These are phyloP conservation scores for Caryopteris hybrid DNA, from an alignment of 305 asterid species.

Conservation along the genomic window DNA sequence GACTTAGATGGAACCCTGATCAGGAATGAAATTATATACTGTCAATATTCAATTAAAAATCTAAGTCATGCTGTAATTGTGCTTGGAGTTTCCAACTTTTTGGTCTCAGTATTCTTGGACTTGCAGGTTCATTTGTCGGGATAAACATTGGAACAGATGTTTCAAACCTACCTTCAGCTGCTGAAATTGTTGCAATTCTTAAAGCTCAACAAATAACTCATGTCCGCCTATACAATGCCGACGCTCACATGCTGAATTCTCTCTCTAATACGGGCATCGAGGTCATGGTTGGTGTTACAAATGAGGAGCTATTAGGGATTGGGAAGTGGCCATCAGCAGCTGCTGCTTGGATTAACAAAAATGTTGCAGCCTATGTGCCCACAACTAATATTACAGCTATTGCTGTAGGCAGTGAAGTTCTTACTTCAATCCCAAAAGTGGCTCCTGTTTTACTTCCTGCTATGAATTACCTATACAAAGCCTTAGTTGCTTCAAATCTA, in stretches of 20 bases:
- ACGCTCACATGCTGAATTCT: slow-evolving; percentile 72
- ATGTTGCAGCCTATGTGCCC: slow-evolving; percentile 66
- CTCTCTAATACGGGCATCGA: slow-evolving; percentile 69
- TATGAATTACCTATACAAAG: slow-evolving; percentile 70
- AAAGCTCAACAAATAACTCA: slow-evolving; percentile 69
- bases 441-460: slow-evolving; percentile 69
- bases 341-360: slow-evolving; percentile 74
- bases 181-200: slow-evolving; percentile 64
- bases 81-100: neutral
- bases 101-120: neutral
- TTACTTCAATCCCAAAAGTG: slow-evolving; percentile 63
- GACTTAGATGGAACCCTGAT: neutral
- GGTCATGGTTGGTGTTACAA: slow-evolving; percentile 74
- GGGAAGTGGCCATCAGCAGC: slow-evolving; percentile 73
- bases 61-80: neutral
- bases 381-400: slow-evolving; percentile 77
- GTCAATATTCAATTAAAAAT: neutral
- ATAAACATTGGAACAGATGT: slow-evolving; percentile 69
- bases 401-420: slow-evolving; percentile 89
- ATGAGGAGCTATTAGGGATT: slow-evolving; percentile 61
- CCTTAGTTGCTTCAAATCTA: slow-evolving; percentile 73
- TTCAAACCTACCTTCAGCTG: slow-evolving; percentile 62
- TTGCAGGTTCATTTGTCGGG: slow-evolving; percentile 71
- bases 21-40: neutral
- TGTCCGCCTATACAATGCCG: slow-evolving; percentile 78